Base-by-base conservation (phyloP, 129 eudicot species). In the Oenanthe sinensis region DNA sequence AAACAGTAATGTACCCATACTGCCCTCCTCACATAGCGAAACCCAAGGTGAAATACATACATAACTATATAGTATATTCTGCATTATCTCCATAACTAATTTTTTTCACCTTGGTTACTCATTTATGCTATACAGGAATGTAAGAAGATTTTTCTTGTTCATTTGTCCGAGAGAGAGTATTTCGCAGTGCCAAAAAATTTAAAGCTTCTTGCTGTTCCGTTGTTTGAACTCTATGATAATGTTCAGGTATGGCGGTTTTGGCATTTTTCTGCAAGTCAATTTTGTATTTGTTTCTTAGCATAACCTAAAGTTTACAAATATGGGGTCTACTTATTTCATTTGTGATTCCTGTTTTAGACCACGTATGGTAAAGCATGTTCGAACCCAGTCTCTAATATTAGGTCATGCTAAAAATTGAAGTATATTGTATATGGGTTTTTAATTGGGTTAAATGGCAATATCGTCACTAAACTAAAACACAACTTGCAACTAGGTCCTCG, bases 181-280 rank as follows among this genome's bases (percentile, higher is more conserved):
- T 95, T 95, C 84, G 98, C 97, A 20, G 97, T 95, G 79, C 98
- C 97, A 39, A 91, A 91, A 85, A 95, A 95, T 87, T 83, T 91
- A 48, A 87, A 87, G 81, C 87, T 89, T 72, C 87, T 89, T 47
- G 92, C 90, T 72, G 94, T 87, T 77, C 91, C 91, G 3, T 81
- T 89, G 46, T 89, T 89, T 82, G 94, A 89, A 82, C 88, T 89
- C 52, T 89, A 89, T 30, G 94, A 89, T 65, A 87, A 87, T 36
- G 94, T 89, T 75, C 94, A 89, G 94, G 94, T 85, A 81, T 33
- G 47, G 75, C 28, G 60, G 7, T 24, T 42, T 44, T 47, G 16
- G n/a, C 47, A 45, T 47, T 4, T 52, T 8, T n/a, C 16, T 48
- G 54, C 8, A 2, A 76, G 43, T 17, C 26, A 12, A 69, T 30